Conservation (phyloP, 768 basidiomycete genomes). For the Rhodosporidiobolus sp. region DNA sequence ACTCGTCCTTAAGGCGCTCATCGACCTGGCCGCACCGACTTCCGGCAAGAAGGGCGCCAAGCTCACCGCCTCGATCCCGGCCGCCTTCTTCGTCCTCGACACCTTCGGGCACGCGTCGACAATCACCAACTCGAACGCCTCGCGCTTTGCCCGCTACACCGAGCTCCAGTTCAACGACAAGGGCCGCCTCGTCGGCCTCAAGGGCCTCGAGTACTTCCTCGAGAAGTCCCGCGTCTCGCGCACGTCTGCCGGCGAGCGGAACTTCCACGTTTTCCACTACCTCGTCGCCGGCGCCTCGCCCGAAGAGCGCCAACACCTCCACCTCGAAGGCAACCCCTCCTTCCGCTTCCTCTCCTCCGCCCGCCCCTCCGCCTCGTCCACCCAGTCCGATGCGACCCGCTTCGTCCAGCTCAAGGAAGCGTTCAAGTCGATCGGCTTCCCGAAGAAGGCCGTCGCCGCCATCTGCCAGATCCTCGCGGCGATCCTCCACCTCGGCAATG, state of each 20-base stretch:
- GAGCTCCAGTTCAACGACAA: constrained; percentile 95
- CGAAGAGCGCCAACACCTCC: constrained; percentile 85
- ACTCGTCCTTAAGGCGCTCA: constrained; percentile 82
- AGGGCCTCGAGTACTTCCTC: constrained; percentile 94
- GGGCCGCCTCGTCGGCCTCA: constrained; percentile 80
- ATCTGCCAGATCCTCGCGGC: constrained; percentile 91
- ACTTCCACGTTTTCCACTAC: constrained; percentile 98
- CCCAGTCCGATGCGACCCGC: constrained; percentile 72
- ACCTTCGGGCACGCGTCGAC: constrained; percentile 84
- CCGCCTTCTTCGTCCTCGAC: constrained; percentile 92
- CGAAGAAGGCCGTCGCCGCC: constrained; percentile 80
- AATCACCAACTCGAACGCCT: constrained; percentile 88
- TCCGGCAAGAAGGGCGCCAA: constrained; percentile 54
- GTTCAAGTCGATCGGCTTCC: constrained; percentile 86
- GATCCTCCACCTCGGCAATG: constrained; percentile 92
- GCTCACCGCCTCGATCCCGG: constrained; percentile 77
- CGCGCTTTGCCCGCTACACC: constrained; percentile 95
- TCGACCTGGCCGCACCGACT: constrained; percentile 80
- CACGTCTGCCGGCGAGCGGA: constrained; percentile 84
- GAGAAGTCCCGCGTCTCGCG: constrained; percentile 86
- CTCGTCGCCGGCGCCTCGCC: constrained; percentile 82
- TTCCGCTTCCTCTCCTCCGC: constrained; percentile 68
- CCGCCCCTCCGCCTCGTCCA: constrained; percentile 21
- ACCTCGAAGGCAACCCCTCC: constrained; percentile 67
- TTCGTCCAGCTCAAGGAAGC: constrained; percentile 94